Base-by-base conservation (phyloP, 2,329 filamentous ascomycete species). In the Colletotrichum phormii region DNA sequence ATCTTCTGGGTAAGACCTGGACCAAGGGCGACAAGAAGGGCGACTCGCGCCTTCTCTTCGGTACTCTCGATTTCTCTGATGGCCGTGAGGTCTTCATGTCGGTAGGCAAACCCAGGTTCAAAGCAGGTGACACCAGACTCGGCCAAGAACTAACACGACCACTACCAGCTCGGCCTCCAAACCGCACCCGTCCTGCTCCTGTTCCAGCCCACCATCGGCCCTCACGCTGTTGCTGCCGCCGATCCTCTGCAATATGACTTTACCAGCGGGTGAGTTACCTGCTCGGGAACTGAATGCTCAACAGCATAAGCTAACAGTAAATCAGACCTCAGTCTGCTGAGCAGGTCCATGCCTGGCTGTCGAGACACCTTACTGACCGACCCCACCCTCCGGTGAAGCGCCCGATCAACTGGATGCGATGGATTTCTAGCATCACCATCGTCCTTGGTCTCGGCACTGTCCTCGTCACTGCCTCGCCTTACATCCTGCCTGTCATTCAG, bases 141-240 rank as follows among this genome's bases (percentile, higher is more conserved):
- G 22, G 26, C 13, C 24, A 57, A 13, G 24, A 22, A 31, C 75
- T 75, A 58, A 75, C 54, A 59, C 35, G n/a, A 57, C 12, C 9
- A n/a, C 37, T 15, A 22, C 29, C 61, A 98, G 96, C 89, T 98
- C 77, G 92, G 94, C 83, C 91, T 99, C 54, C 94, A 98, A 91
- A 98, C 96, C 59, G 97, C 97, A 7, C 97, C 97, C 1, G 93
- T 98, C 51, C 88, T 99, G 55, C 86, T 98, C 57, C 86, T 97
- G 76, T 98, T 97, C 86, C 94, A 91, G 74, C 95, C 97, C 29
- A 98, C 95, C 5, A 84, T 88, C 68, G 97, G 97, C 22, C 93
- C 94, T 31, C 89, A 95, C 81, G 95, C 96, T 64, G 92, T 90
- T 76, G 79, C 90, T 58, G 90, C 93, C 68, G 83, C 86, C 64